Evolutionary conservation across 2,329 filamentous ascomycete species (phyloP).

Genomic region (Coleophoma crateriformis): DNA sequence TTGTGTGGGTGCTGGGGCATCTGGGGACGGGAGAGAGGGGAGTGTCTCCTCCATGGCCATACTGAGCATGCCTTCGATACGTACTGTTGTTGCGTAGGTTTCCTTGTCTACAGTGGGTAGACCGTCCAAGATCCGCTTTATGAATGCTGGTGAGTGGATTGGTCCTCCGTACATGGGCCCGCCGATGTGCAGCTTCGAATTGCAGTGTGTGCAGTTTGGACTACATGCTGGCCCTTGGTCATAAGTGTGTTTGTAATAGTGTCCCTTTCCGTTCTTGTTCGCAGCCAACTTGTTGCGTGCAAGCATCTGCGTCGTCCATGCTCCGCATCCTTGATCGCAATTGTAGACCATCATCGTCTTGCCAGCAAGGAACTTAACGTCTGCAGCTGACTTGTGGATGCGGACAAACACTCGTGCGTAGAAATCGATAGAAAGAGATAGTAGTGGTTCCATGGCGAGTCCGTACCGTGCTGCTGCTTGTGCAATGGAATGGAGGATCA

Average conservation of each 20-base stretch:
- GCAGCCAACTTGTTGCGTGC: slow-evolving; percentile 60
- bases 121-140: slow-evolving; percentile 70
- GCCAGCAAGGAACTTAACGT: slow-evolving; percentile 84
- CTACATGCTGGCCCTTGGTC: slow-evolving; percentile 64
- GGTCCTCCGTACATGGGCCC: slow-evolving; percentile 95
- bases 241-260: slow-evolving; percentile 74
- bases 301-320: slow-evolving; percentile 79
- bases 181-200: slow-evolving; percentile 76
- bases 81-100: slow-evolving; percentile 72
- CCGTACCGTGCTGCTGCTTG: slow-evolving; percentile 80
- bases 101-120: slow-evolving; percentile 61
- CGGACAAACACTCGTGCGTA: slow-evolving; percentile 87
- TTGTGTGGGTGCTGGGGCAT: slow-evolving; percentile 27
- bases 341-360: slow-evolving; percentile 93
- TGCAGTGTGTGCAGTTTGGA: slow-evolving; percentile 74
- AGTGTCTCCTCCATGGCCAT: slow-evolving; percentile 73
- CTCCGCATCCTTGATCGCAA: slow-evolving; percentile 86
- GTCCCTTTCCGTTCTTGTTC: slow-evolving; percentile 65
- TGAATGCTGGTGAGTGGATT: slow-evolving; percentile 78
- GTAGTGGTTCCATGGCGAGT: slow-evolving; percentile 79
- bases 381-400: slow-evolving; percentile 70
- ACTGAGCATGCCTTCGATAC: slow-evolving; percentile 87
- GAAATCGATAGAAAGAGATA: slow-evolving; percentile 94
- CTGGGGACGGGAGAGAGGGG: slow-evolving; percentile 9
- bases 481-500: slow-evolving; percentile 80